Percentiles rank a stretch among this genome's conserved stretches.
These are phyloP conservation scores for Cyberlindnera xishuangbannaensis DNA, from an alignment of 805 yeast species.

Conservation along the genomic window DNA sequence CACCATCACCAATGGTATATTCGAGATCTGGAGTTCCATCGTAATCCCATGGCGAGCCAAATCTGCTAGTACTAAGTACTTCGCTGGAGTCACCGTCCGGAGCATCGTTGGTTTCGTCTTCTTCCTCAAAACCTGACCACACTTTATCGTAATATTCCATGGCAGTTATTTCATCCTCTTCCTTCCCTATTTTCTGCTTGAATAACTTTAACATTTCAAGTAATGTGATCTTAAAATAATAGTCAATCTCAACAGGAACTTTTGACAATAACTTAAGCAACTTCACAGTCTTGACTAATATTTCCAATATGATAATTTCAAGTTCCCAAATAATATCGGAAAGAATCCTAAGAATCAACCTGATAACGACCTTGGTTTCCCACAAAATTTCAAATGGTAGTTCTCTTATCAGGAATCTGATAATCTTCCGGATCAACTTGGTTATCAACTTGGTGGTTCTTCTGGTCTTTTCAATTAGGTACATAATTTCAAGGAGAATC, in stretches of 20 bases:
- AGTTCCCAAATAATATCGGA: slow-evolving; percentile 18
- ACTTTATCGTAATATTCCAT: slow-evolving; percentile 6
- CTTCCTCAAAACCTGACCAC: slow-evolving; percentile 8
- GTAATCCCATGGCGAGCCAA: too few species aligned
- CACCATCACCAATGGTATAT: slow-evolving; percentile 4
- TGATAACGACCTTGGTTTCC: slow-evolving; percentile 15
- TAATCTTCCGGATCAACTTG: slow-evolving; percentile 12
- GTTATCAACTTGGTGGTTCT: slow-evolving; percentile 13
- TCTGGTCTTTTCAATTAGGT: slow-evolving; percentile 20
- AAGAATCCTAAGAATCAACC: slow-evolving; percentile 15
- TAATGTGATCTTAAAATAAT: slow-evolving; percentile 15
- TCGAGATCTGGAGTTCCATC: slow-evolving; percentile 12
- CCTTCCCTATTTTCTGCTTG: not conserved
- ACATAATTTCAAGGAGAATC: slow-evolving; percentile 16
- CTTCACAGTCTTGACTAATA: slow-evolving; percentile 10
- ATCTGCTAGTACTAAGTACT: too few species aligned
- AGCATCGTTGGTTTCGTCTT: not conserved
- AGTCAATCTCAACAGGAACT: slow-evolving; percentile 14
- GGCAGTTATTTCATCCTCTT: not conserved
- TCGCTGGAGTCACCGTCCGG: too few species aligned
- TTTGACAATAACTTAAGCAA: slow-evolving; percentile 11
- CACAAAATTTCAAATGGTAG: slow-evolving; percentile 18
- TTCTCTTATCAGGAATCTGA: slow-evolving; percentile 11
- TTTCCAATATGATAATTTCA: slow-evolving; percentile 15
- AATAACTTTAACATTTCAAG: slow-evolving; percentile 12